Percentiles rank a stretch among this genome's conserved stretches.
Conservation (phyloP, 73 alveolate genomes). For the Paraurostyla sp. region DNA sequence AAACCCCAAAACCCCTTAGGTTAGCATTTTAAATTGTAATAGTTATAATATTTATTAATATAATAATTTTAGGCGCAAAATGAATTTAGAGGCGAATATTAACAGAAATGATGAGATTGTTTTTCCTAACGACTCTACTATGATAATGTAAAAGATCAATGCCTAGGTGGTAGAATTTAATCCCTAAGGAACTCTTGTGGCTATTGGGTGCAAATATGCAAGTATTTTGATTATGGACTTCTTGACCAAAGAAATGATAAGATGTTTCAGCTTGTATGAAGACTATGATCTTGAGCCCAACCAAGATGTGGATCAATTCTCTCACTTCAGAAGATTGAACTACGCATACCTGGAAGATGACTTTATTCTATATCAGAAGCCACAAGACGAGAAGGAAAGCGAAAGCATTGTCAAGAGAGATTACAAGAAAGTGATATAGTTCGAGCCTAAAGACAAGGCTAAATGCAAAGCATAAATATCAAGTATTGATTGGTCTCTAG, state of each 20-base stretch:
- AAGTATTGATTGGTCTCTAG: constrained; percentile 57
- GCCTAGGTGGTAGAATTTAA: constrained; percentile 65
- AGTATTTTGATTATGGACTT: constrained; percentile 57
- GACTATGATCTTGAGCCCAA: constrained; percentile 52
- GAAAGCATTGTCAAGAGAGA: constrained; percentile 46
- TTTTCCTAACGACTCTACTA: constrained; percentile 46
- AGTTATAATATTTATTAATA: not conserved
- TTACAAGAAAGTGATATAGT: constrained; percentile 17
- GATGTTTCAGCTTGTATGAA: constrained; percentile 59
- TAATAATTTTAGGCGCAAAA: constrained; percentile 34
- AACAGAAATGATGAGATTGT: constrained; percentile 29
- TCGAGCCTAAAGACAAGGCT: constrained; percentile 67
- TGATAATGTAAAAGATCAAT: constrained; percentile 50
- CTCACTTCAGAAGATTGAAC: constrained; percentile 47
- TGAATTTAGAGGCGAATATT: constrained; percentile 31
- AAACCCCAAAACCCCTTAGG: too few relatives aligned
- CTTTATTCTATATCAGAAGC: constrained; percentile 31
- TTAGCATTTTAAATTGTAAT: too few relatives aligned
- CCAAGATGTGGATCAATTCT: constrained; percentile 62
- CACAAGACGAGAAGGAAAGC: constrained; percentile 55
- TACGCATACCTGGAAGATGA: constrained; percentile 64
- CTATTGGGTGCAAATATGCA: constrained; percentile 69
- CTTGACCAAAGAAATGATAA: constrained; percentile 63
- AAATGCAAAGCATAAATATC: constrained; percentile 57
- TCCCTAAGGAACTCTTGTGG: constrained; percentile 62